Conservation (phyloP, 805 yeast genomes). For the Brettanomyces naardenensis region DNA sequence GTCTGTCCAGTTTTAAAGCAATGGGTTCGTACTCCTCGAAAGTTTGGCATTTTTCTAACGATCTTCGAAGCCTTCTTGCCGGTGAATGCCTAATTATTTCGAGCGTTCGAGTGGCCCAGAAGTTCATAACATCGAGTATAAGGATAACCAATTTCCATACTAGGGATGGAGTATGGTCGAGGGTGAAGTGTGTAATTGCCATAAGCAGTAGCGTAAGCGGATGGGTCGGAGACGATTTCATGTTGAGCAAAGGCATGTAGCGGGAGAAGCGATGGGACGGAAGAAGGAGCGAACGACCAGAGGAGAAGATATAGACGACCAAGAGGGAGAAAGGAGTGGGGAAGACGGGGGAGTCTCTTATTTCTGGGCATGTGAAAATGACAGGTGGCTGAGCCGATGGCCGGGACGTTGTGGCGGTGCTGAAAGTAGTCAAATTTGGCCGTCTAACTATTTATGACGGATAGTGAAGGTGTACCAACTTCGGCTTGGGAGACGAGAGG, state of each 20-base stretch:
- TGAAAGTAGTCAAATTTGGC: too few species aligned
- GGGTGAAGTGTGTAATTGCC: neutral
- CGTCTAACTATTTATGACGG: too few species aligned
- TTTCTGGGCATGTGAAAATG: too few species aligned
- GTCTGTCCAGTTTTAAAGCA: conserved; percentile 40
- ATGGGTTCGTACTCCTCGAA: conserved; percentile 66
- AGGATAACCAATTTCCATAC: conserved; percentile 29
- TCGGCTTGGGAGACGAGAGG: too few species aligned
- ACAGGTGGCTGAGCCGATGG: too few species aligned
- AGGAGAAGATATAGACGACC: conserved; percentile 45
- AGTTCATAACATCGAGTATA: conserved; percentile 32
- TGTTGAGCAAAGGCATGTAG: neutral
- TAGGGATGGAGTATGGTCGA: conserved; percentile 10
- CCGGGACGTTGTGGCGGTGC: too few species aligned
- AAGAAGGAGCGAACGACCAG: conserved; percentile 36
- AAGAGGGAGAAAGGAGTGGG: too few species aligned
- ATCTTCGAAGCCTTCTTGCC: conserved; percentile 4
- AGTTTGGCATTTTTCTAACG: conserved; percentile 3
- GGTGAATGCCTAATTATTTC: conserved; percentile 9
- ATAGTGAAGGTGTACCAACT: too few species aligned
- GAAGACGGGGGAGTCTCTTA: too few species aligned
- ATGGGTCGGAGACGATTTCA: neutral
- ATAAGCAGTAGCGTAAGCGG: neutral
- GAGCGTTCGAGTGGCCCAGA: conserved; percentile 27
- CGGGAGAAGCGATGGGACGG: too few species aligned